Conservation (phyloP, 768 basidiomycete species). For the Suillus ampliporus region DNA sequence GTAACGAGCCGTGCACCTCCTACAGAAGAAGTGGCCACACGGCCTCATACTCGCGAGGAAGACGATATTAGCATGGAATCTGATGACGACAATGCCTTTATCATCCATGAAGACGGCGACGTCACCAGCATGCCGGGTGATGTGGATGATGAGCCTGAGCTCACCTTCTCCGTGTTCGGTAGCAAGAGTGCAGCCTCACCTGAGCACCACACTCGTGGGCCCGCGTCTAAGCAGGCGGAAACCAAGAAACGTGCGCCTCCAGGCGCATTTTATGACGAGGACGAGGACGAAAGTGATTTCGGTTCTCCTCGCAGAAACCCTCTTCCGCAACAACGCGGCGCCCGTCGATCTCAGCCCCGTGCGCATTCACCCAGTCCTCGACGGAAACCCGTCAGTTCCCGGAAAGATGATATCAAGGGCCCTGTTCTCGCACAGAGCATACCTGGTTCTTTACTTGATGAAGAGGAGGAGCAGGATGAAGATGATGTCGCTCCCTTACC, state of each 20-base stretch:
- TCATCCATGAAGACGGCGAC: constrained; percentile 12
- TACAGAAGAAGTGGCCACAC: constrained; percentile 14
- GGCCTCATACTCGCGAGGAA: constrained; percentile 6
- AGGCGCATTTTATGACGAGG: constrained; percentile 54
- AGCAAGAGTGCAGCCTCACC: constrained; percentile 17
- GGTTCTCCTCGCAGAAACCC: constrained; percentile 18
- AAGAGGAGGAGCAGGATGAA: constrained; percentile 38
- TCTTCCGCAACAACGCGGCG: constrained; percentile 7
- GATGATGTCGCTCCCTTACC: constrained; percentile 43
- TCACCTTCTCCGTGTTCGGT: constrained; percentile 39
- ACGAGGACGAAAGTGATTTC: constrained; percentile 31
- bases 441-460: constrained; percentile 51
- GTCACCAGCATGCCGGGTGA: constrained; percentile 6
- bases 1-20: constrained; percentile 23
- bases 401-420: constrained; percentile 14
- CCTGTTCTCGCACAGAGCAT: constrained; percentile 38
- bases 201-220: constrained; percentile 17
- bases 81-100: constrained; percentile 12
- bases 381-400: constrained; percentile 10
- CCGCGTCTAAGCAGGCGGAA: constrained; percentile 19
- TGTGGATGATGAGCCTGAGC: constrained; percentile 18
- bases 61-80: constrained; percentile 23
- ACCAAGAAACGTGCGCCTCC: constrained; percentile 44
- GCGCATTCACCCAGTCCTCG: constrained; percentile 9
- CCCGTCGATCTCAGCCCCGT: constrained; percentile 6